Evolutionary conservation across 495 filamentous ascomycete genomes (phyloP), one percentile per base, ranked within the genome.

Genomic region (Hypoxylon lienhwacheense): DNA sequence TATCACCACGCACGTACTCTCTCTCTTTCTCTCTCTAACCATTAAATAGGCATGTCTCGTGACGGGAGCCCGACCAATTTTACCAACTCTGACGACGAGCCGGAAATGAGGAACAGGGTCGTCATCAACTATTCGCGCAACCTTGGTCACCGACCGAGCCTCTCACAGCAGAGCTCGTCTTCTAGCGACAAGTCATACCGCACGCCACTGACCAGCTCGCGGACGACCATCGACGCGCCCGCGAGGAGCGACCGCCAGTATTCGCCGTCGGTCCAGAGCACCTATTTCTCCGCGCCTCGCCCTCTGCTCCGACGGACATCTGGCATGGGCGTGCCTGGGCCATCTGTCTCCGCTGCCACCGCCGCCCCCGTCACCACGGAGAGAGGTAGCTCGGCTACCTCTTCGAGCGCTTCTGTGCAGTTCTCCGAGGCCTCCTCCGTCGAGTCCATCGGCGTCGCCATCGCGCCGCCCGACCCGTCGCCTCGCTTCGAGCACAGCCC

Each of bases 281-380:
- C 54, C 12, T 67, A 60, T 37, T 67, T 63, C 31, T 60, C 61
- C 14, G 59, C 62, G 21, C 58, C 65, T 41, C 62, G 58, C 36
- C 55, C 65, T 7, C 1, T 49, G 6, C 37, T 29, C 41, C 55
- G 62, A n/a, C 61, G 52, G 7, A 12, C 21, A n/a, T n/a, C n/a
- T n/a, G n/a, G n/a, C n/a, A n/a, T n/a, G n/a, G n/a, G n/a, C n/a
- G n/a, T n/a, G n/a, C n/a, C n/a, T n/a, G n/a, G n/a, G n/a, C n/a
- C n/a, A n/a, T n/a, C n/a, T n/a, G n/a, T n/a, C n/a, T n/a, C n/a
- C n/a, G n/a, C n/a, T n/a, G n/a, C n/a, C n/a, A n/a, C n/a, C n/a
- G n/a, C n/a, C n/a, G n/a, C n/a, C n/a, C n/a, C n/a, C n/a, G n/a
- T n/a, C n/a, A n/a, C n/a, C n/a, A n/a, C n/a, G n/a, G n/a, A n/a